A percentile compares a stretch with the other conserved stretches of the same genome.
Conservation (phyloP, 352 stramenopile genomes). For the Phytopythium chamaehyphon region DNA sequence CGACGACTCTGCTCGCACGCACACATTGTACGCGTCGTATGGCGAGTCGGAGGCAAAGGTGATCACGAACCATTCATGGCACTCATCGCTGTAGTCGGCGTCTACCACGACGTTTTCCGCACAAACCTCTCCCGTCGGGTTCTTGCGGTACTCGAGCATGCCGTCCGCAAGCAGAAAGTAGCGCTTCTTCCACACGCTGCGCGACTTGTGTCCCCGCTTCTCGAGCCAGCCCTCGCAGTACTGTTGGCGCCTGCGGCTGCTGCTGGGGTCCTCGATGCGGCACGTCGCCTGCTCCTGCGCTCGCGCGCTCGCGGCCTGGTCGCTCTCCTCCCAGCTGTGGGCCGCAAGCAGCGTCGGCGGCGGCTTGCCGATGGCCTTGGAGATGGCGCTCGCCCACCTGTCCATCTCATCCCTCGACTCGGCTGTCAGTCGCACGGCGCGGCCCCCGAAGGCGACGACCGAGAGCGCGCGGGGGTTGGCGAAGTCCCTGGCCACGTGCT, state of each 20-base stretch:
- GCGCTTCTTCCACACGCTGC: constrained; percentile 47
- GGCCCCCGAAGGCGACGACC: constrained; percentile 10
- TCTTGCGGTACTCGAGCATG: constrained; percentile 61
- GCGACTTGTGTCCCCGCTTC: constrained; percentile 37
- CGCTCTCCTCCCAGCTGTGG: constrained; percentile 5
- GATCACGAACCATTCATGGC: constrained; percentile 34
- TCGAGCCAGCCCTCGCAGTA: constrained; percentile 58
- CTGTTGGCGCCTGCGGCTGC: constrained; percentile 9
- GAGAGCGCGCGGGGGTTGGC: constrained; percentile 17
- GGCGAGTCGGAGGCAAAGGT: constrained; percentile 43
- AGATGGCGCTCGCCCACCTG: constrained; percentile 20
- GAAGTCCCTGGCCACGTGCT: constrained; percentile 18
- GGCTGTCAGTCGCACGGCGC: constrained; percentile 14
- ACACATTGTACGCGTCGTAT: constrained; percentile 24
- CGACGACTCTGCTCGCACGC: constrained; percentile 37
- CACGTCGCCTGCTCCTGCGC: constrained; percentile 9
- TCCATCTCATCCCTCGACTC: constrained; percentile 27
- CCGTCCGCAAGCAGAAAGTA: constrained; percentile 59
- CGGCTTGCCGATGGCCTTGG: constrained; percentile 15
- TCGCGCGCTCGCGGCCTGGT: constrained; percentile 1
- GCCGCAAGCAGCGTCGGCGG: constrained; percentile 6
- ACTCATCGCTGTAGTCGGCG: constrained; percentile 35
- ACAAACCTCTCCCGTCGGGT: constrained; percentile 38
- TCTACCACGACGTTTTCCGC: constrained; percentile 46
- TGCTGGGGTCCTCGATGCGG: constrained; percentile 9